Evolutionary conservation across 306 rosid species (phyloP).

Genomic region (Citrullus amarus): DNA sequence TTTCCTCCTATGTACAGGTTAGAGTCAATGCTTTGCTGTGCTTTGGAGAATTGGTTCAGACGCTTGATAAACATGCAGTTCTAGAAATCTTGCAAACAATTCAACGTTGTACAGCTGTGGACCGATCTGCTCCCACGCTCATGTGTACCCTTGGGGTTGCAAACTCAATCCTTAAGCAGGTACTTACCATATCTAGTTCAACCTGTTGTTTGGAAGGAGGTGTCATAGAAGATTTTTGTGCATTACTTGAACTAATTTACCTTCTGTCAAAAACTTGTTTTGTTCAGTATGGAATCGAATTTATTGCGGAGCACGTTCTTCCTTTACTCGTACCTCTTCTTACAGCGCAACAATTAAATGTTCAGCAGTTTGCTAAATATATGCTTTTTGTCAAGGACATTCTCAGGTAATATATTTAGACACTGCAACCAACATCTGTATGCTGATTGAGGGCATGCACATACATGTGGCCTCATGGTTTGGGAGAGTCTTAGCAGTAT

Average conservation of each 20-base stretch:
- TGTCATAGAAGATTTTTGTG: background rate
- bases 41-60: conserved; percentile 67
- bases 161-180: conserved; percentile 86
- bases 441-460: background rate
- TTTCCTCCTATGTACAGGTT: conserved; percentile 39
- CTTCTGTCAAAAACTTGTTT: conserved; percentile 17
- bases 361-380: conserved; percentile 97
- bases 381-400: conserved; percentile 97
- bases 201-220: background rate
- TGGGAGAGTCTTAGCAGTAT: background rate
- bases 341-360: conserved; percentile 80
- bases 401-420: conserved; percentile 42
- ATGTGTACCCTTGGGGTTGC: conserved; percentile 99
- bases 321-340: conserved; percentile 74
- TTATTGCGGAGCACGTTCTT: conserved; percentile 93
- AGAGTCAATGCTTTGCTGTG: conserved; percentile 95
- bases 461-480: background rate
- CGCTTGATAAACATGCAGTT: conserved; percentile 76
- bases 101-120: conserved; percentile 96
- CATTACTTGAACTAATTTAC: conserved; percentile 10
- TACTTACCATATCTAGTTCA: conserved; percentile 12
- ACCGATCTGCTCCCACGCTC: conserved; percentile 91
- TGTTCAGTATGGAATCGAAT: conserved; percentile 81
- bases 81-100: conserved; percentile 83
- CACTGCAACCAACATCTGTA: background rate